Evolutionary conservation across 768 basidiomycete species (phyloP).

Genomic region (Thelephora aurantiotincta): DNA sequence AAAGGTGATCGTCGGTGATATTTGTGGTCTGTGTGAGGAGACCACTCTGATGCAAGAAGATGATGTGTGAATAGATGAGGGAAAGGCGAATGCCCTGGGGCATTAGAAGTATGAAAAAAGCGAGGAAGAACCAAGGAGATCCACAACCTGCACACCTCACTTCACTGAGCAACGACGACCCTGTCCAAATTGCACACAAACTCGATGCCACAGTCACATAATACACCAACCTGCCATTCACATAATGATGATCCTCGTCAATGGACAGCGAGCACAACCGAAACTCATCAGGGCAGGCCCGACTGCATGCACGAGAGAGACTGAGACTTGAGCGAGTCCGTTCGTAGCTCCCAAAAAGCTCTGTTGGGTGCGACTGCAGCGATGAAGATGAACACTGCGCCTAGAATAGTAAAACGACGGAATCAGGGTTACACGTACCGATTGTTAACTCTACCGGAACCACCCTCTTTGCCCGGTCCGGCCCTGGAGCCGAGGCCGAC

Average conservation of each 20-base stretch:
- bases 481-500: too few relatives aligned
- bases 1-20: too few relatives aligned
- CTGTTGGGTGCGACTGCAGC: slow-evolving; percentile 51
- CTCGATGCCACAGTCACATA: slow-evolving; percentile 16
- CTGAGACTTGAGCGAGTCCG: slow-evolving; percentile 30
- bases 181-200: slow-evolving; percentile 9
- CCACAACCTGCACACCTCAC: too few relatives aligned
- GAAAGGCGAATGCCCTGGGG: background rate
- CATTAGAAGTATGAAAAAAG: background rate
- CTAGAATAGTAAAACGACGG: slow-evolving; percentile 18
- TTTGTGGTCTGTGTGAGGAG: too few relatives aligned
- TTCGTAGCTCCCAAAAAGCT: slow-evolving; percentile 61
- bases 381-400: slow-evolving; percentile 61
- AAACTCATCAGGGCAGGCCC: slow-evolving; percentile 49
- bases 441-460: too few relatives aligned
- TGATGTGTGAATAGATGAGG: background rate
- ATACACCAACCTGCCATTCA: slow-evolving; percentile 48
- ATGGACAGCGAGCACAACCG: slow-evolving; percentile 56
- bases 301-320: slow-evolving; percentile 25
- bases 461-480: too few relatives aligned
- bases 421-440: background rate
- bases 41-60: background rate
- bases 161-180: slow-evolving; percentile 18
- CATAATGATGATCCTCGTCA: slow-evolving; percentile 22
- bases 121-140: background rate